Conservation (phyloP, 345 rosid genomes). For the Brassica nigra region DNA sequence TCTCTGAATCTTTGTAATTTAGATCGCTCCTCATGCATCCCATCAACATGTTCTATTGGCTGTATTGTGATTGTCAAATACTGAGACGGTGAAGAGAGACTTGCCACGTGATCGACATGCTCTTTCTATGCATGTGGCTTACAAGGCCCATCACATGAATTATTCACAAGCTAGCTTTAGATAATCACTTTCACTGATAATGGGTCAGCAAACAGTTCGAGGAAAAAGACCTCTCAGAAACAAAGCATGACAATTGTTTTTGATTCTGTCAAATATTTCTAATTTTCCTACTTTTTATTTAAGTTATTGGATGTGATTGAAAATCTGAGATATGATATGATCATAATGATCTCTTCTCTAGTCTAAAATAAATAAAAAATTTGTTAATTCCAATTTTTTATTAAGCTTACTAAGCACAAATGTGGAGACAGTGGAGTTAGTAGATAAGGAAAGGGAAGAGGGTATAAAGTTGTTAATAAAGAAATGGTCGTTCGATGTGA, state of each 20-base stretch:
- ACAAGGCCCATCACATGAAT: slow-evolving; percentile 31
- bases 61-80: slow-evolving; percentile 16
- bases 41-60: slow-evolving; percentile 31
- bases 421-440: slow-evolving; percentile 37
- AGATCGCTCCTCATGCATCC: slow-evolving; percentile 15
- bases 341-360: background rate
- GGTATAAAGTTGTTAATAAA: slow-evolving; percentile 31
- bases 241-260: slow-evolving; percentile 9
- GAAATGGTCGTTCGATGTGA: slow-evolving; percentile 29
- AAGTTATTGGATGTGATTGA: slow-evolving; percentile 11
- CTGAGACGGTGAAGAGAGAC: slow-evolving; percentile 27
- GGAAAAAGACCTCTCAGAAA: slow-evolving; percentile 26
- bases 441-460: slow-evolving; percentile 32
- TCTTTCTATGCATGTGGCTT: slow-evolving; percentile 1
- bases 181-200: slow-evolving; percentile 30
- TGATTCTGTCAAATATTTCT: slow-evolving; percentile 10
- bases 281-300: slow-evolving; percentile 7
- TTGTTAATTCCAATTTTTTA: background rate
- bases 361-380: background rate
- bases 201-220: slow-evolving; percentile 13
- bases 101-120: slow-evolving; percentile 42
- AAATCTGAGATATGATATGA: background rate
- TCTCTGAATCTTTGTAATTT: slow-evolving; percentile 4
- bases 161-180: slow-evolving; percentile 20
- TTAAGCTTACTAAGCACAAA: background rate